Base-by-base conservation (phyloP, 1,284 basidiomycete species). In the Xerocomus amazonicus region DNA sequence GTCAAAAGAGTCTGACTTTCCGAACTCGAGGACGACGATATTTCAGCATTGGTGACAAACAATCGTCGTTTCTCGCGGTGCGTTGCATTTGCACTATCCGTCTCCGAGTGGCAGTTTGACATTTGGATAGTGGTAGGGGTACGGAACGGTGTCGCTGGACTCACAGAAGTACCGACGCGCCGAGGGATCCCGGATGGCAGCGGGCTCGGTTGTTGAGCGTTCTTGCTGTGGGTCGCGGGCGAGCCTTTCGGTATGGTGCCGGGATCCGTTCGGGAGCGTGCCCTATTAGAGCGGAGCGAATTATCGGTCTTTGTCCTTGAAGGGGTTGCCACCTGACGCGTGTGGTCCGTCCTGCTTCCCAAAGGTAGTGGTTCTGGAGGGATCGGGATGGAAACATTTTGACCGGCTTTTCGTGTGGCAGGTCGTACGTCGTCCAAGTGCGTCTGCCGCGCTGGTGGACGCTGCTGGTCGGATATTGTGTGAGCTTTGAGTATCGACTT, bases 1-100 rank as follows among this genome's bases (percentile, higher is more conserved):
- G 19, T 42, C 37, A 48, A 40, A 7, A 47, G 45, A 1, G 63
- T 55, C 32, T 72, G 72, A 43, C 62, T 72, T 52, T 72, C 76
- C 48, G 59, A 74, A 19, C 73, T 74, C 3, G 76, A 77, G 35
- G 74, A 75, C 1, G 74, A 63, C 3, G 73, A 60, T 23, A 78
- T 70, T 26, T 73, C 71, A 0, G 75, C 76, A 52, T 83, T 83
- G 4, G 79, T 71, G 4, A 84, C 76, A 4, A 76, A 73, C 3
- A 84, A 65, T 36, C 72, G 70, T 33, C 77, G 63, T 47, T 66
- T 58, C 26, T 58, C 60, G 41, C 46, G 53, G 52, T 60, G 68
- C 40, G 60, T 64, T 12, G 50, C 26, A 19, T 50, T 43, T 9
- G 23, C 10, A 23, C 39, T 36, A 13, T 28, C 47, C 4, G 26